A percentile compares a stretch with the other conserved stretches of the same genome.
Evolutionary conservation across 1,284 basidiomycete genomes (phyloP).

Genomic region (Fomes fomentarius): DNA sequence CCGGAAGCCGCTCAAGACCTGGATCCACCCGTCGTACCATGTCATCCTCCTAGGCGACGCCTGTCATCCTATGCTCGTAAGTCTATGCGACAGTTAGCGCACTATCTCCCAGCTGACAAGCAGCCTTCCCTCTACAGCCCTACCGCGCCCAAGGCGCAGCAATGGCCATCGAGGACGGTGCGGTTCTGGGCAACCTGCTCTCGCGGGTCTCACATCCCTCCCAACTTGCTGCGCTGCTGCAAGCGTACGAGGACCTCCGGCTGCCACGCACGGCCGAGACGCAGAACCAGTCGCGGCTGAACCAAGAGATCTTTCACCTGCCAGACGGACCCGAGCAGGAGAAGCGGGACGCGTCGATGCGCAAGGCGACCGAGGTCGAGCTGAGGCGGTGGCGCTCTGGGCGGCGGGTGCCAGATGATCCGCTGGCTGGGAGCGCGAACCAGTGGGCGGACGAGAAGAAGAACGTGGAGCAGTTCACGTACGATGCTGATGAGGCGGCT

Average conservation of each 20-base stretch:
- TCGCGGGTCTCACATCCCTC: slow-evolving; percentile 44
- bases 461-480: slow-evolving; percentile 46
- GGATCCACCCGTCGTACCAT: slow-evolving; percentile 43
- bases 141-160: slow-evolving; percentile 72
- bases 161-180: slow-evolving; percentile 71
- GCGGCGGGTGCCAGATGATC: slow-evolving; percentile 12
- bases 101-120: not conserved
- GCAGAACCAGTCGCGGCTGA: slow-evolving; percentile 50
- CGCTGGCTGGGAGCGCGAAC: slow-evolving; percentile 44
- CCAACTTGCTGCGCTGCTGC: slow-evolving; percentile 50
- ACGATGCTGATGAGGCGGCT: slow-evolving; percentile 53
- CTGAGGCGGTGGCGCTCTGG: slow-evolving; percentile 24
- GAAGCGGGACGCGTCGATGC: slow-evolving; percentile 53
- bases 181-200: slow-evolving; percentile 62
- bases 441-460: slow-evolving; percentile 55
- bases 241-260: slow-evolving; percentile 57
- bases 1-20: slow-evolving; percentile 42
- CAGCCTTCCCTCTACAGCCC: slow-evolving; percentile 48
- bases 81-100: not conserved
- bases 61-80: slow-evolving; percentile 64
- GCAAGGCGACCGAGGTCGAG: slow-evolving; percentile 46
- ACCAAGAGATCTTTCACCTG: slow-evolving; percentile 57
- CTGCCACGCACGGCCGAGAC: slow-evolving; percentile 47
- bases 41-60: slow-evolving; percentile 46
- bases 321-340: slow-evolving; percentile 57